Base-by-base conservation (phyloP, 1,284 basidiomycete genomes). In the Jaminaea rosea region DNA sequence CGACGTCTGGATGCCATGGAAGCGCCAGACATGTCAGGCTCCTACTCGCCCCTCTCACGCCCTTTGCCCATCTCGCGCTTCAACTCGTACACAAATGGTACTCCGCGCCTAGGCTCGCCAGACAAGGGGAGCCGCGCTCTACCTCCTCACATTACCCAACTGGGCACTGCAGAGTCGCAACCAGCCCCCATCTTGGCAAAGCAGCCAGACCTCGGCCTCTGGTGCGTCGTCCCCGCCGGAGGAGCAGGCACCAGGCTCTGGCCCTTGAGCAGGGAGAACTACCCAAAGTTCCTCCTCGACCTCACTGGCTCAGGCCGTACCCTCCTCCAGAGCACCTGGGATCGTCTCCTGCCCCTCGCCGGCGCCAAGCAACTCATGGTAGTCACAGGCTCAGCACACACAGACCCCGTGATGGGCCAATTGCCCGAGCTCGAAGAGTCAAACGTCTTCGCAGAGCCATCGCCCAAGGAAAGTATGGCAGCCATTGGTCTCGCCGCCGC, bases 141-240 rank as follows among this genome's bases (percentile, higher is more conserved):
- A n/a, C 47, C 52, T 47, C 47, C 45, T 17, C 50, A 51, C 19
- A 42, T 49, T 26, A 29, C 44, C 23, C 17, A 54, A 26, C 58
- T 65, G 31, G 47, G 45, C 26, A 41, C 50, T 3, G 45, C 47
- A 21, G 26, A 54, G 9, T 31, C 59, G 1, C 62, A 69, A 51
- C 60, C 63, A 17, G 59, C 53, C 7, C 67, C 67, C 7, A 26
- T 57, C 4, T 55, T 70, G 13, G 57, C 68, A 1, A 60, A 62
- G n/a, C 58, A 67, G 52, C 71, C 71, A 23, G 59, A 58, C 39
- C 56, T 72, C 19, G 63, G 62, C 17, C 62, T 73, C 23, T 73
- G 71, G 71, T 64, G 60, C 13, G 69, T 72, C 4, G 68, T 72
- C 1, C 69, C 69, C 17, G 69, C 69, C 36, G 69, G 69, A 5